phyloP scores from a whole-genome alignment of 2,329 filamentous ascomycete genomes.

The Beauveria sp. region DNA sequence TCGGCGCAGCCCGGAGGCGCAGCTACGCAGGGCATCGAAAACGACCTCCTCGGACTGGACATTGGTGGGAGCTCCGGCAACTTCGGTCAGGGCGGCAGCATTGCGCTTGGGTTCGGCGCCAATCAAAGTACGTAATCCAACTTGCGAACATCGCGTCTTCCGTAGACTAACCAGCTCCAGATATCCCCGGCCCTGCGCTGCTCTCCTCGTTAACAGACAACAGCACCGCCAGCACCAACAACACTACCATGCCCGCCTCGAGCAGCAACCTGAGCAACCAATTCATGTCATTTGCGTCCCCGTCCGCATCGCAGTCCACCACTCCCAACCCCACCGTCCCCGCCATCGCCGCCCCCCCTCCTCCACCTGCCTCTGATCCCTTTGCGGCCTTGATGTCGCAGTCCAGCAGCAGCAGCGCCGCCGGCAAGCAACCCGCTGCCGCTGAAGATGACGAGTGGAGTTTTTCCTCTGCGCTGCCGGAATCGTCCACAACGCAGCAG shows the following conservation, averaged over 20 bases:
- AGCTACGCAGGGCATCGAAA: conserved; percentile 54
- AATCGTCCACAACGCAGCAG: conserved; percentile 39
- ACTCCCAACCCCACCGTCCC: conserved; percentile 44
- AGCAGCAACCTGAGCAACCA: conserved; percentile 28
- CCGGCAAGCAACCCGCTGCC: conserved; percentile 20
- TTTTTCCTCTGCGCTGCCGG: conserved; percentile 79
- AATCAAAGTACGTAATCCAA: conserved; percentile 52
- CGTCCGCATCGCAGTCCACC: conserved; percentile 42
- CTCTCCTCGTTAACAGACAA: conserved; percentile 57
- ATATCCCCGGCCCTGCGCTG: conserved; percentile 56
- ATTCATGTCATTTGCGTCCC: conserved; percentile 47
- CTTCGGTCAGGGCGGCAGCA: conserved; percentile 71
- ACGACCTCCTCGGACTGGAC: conserved; percentile 84
- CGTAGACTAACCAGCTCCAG: conserved; percentile 31
- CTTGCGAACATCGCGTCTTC: too few relatives aligned
- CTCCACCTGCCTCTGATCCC: conserved; percentile 38
- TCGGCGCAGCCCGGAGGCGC: conserved; percentile 43
- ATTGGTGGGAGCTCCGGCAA: conserved; percentile 55
- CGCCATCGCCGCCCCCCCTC: conserved; percentile 40
- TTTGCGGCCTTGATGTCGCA: conserved; percentile 40
- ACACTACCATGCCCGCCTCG: background rate
- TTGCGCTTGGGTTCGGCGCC: conserved; percentile 71
- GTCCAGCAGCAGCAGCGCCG: conserved; percentile 8
- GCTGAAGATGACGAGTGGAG: conserved; percentile 86
- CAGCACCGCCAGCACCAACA: conserved; percentile 43